Base-by-base conservation (phyloP, 2,329 filamentous ascomycete species). In the Nemania serpens region DNA sequence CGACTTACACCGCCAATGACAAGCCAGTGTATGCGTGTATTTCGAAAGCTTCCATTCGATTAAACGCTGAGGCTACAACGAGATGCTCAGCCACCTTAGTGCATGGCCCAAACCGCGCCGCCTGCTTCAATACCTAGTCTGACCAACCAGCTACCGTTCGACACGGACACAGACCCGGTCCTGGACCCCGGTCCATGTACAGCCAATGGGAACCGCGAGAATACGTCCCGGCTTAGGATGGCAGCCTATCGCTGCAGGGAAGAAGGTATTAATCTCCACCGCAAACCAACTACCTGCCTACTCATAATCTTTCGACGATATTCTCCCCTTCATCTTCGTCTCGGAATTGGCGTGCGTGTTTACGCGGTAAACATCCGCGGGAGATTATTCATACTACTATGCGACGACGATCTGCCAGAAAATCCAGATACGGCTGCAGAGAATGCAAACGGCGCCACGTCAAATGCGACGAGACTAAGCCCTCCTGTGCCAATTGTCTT, bases 381-480 rank as follows among this genome's bases (percentile, higher is more conserved):
- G 7, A 7, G 25, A 3, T 3, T 7, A 29, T 29, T 29, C 7
- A 29, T 7, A 29, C 25, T 29, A 29, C 25, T 11, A 47, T 58
- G 54, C 59, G 33, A 18, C 53, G 58, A 42, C 37, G 39, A 41
- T 62, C 62, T 3, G 48, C 55, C 33, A 61, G 33, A 41, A 70
- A 68, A 51, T 70, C 68, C 2, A 64, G 67, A 22, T 55, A 64
- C 13, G 67, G 67, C 12, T 70, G 68, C 47, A 63, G 46, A 20
- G 54, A 65, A 47, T 70, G 68, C 49, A 70, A 69, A 41, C 55
- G 58, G 22, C 60, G 66, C 22, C 61, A 67, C 15, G 61, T 68
- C 45, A 70, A 70, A 55, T 80, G 78, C 68, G 78, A 81, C 56
- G 77, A 80, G 66, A 72, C 63, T 7, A 73, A 73, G 3, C 78